Base-by-base conservation (phyloP, 495 filamentous ascomycete species). In the Penicillium tannophilum region DNA sequence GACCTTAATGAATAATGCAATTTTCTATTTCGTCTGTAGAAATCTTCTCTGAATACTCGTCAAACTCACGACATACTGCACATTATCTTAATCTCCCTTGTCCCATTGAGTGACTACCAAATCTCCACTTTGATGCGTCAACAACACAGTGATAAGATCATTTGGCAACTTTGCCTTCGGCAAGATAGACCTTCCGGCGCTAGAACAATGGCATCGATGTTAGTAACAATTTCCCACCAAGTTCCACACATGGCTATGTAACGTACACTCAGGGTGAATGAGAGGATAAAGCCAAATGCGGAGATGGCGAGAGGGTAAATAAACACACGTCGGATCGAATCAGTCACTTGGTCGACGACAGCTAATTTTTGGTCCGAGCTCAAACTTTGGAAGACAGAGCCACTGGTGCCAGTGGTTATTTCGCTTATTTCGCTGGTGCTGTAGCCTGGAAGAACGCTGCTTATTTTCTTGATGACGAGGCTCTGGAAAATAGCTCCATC, bases 231-330 rank as follows among this genome's bases (percentile, higher is more conserved):
- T n/a, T 19, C 6, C 41, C 41, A 19, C 41, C 6, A 43, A 19
- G 12, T 43, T 43, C 8, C 16, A 43, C 41, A 43, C 19, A 14
- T 8, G 41, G 41, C 19, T 43, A 2, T 3, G 17, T 43, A 43
- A 33, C 30, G 30, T 43, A 43, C 41, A 43, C 41, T 43, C 19
- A 43, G 16, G 14, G 41, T n/a, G 17, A 43, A 43, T 43, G 41
- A 43, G n/a, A 43, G 41, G 4, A 43, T n/a, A 43, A 43, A 43
- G 3, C 41, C 41, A 43, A 8, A 43, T 43, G 41, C 41, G 19
- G 41, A 43, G 41, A 43, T 16, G 16, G 41, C 41, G n/a, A 43
- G 41, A 43, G 41, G 41, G n/a, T 43, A 43, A 43, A 43, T n/a
- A 16, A 43, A 43, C 12, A 43, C 41, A 3, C 41, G 41, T 43